Base-by-base conservation (phyloP, 2,329 filamentous ascomycete genomes). In the Exophiala viscosa region DNA sequence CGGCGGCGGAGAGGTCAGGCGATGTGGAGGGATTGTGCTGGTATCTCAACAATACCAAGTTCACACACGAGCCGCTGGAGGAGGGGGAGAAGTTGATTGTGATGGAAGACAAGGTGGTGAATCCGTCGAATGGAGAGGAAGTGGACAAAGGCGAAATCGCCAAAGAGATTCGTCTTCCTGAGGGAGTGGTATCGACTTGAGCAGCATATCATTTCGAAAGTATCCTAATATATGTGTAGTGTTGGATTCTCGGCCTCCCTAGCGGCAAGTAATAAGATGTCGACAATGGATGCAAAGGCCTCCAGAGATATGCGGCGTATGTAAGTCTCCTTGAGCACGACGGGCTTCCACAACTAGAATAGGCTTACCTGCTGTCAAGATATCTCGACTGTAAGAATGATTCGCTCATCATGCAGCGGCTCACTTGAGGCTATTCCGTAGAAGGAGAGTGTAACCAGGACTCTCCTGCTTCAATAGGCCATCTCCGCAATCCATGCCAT, bases 11-110 rank as follows among this genome's bases (percentile, higher is more conserved):
- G 55, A 15, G 55, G 23, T 42, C 28, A 3, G 45, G 43, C 17
- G 56, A 60, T 32, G 47, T 52, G 2, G 58, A 60, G 44, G 53
- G 59, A 14, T 36, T 58, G 42, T 53, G 48, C 14, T 61, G 62
- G 62, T 59, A 58, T 59, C 48, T 59, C 44, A 54, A 63, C 50
- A 50, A 54, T 42, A 61, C 57, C 2, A 42, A 35, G 15, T 60
- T 61, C 48, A 23, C 44, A 20, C 57, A 61, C 40, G 50, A 58
- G 17, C 39, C 49, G 2, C 11, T 59, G 38, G 45, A 47, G n/a
- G 45, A 55, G 34, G 44, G 50, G 13, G 49, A 54, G 49, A 50
- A 48, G 49, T 34, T 51, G 39, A 20, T 48, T 5, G 50, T 52
- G 14, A 46, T 17, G 18, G 45, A 58, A 34, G 50, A 54, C 34